phyloP scores from a whole-genome alignment of 208 protist species.

The Leishmania braziliensis region DNA sequence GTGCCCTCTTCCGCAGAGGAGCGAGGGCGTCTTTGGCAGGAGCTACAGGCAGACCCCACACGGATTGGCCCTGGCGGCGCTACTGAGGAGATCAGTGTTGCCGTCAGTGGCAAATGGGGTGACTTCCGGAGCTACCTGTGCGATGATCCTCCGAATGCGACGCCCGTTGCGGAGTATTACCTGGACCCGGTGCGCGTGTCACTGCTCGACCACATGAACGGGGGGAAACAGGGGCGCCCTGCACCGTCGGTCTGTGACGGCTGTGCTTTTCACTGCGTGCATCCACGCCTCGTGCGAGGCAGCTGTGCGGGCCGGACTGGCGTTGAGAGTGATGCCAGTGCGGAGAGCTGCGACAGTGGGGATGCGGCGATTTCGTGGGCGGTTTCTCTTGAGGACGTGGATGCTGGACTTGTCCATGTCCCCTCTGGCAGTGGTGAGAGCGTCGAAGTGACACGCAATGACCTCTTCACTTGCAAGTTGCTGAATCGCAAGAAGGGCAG shows the following conservation, averaged over 20 bases:
- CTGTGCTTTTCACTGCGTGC: conserved; percentile 20
- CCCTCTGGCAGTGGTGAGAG: not conserved
- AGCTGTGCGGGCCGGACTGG: not conserved
- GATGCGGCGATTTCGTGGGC: conserved; percentile 11
- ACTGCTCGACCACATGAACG: not conserved
- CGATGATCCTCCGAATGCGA: conserved; percentile 1
- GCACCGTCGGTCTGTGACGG: not conserved
- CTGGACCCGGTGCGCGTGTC: conserved; percentile 8
- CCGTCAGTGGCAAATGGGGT: not conserved
- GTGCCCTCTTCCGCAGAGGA: not conserved
- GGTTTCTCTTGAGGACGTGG: conserved; percentile 19
- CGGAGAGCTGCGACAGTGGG: not conserved
- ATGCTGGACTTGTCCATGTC: conserved; percentile 1
- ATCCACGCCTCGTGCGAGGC: conserved; percentile 10
- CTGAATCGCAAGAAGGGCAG: not conserved
- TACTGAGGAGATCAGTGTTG: conserved; percentile 8
- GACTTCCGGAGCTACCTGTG: conserved; percentile 20
- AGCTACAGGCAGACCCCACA: not conserved
- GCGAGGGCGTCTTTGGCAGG: not conserved
- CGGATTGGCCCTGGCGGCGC: not conserved
- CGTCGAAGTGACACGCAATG: not conserved
- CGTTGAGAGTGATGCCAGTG: not conserved
- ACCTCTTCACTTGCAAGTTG: conserved; percentile 21
- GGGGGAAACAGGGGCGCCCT: not conserved
- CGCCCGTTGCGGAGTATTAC: not conserved